Evolutionary conservation across 2,329 filamentous ascomycete species (phyloP), one percentile per base, ranked within the genome.

Genomic region (Claviceps pazoutovae): DNA sequence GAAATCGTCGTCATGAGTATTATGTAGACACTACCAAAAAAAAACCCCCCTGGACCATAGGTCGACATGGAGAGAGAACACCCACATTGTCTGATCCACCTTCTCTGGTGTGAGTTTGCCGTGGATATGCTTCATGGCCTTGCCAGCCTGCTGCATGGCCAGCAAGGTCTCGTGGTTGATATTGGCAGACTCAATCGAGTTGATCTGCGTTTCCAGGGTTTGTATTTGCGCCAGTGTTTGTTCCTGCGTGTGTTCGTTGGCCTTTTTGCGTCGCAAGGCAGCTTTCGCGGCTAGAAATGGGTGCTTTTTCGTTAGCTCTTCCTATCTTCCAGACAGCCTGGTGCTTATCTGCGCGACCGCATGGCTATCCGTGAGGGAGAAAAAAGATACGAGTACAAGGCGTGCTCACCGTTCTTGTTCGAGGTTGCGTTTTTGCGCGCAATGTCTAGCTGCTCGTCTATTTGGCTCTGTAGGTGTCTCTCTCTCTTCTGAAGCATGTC

Each of bases 401-500:
- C 6, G 21, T 43, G 41, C 83, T 58, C 79, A 97, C 93, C 84
- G 60, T 80, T 89, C 72, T 96, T 97, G 74, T 97, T 97, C 54
- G 84, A 78, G 62, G 58, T 69, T 52, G 96, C 84, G 56, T 93
- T 84, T 76, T 96, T 96, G 69, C 87, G 79, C 45, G 93, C 93
- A 58, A 94, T 79, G 39, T 78, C 78, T 62, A 95, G 88, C 68
- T 97, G 90, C 68, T 97, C 89, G 26, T 88, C 84, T 74, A 97
- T 95, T 74, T 95, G 89, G 56, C 79, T 86, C 69, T 93, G 85
- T 56, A 97, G 71, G 66, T 97, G 88, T 68, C 81, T 86, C 75
- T 97, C 90, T 55, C 91, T 80, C 78, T 98, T 98, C 72, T 94
- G 88, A 65, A 98, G 78, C 90, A 97, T 97, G 61, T 96, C 91